phyloP scores from a whole-genome alignment of 1,284 basidiomycete genomes.

The Trichosporon sp. region DNA sequence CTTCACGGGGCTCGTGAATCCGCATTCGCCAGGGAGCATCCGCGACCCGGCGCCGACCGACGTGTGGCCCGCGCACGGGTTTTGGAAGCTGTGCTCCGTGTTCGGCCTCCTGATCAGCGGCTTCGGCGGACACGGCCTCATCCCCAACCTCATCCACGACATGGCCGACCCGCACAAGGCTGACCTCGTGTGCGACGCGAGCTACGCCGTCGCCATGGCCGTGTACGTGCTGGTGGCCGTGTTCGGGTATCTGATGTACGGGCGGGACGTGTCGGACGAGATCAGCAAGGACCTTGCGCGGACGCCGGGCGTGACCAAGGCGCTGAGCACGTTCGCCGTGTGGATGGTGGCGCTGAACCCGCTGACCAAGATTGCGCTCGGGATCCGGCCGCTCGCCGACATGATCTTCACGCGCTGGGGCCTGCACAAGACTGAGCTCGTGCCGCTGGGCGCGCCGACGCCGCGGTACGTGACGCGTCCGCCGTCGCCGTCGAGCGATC shows the following conservation, averaged over 20 bases:
- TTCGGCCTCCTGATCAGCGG: conserved; percentile 91
- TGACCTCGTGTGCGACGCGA: conserved; percentile 38
- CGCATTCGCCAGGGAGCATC: conserved; percentile 71
- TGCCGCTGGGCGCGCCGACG: conserved; percentile 30
- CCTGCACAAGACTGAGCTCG: conserved; percentile 40
- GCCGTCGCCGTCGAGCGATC: conserved; percentile 14
- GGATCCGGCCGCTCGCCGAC: conserved; percentile 61
- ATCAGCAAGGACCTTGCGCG: conserved; percentile 76
- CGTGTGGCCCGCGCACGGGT: conserved; percentile 57
- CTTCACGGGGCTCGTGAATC: conserved; percentile 61
- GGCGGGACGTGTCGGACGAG: conserved; percentile 75
- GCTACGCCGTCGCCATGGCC: conserved; percentile 64
- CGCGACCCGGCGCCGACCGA: conserved; percentile 70
- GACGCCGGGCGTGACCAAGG: conserved; percentile 68
- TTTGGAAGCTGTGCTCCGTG: conserved; percentile 64
- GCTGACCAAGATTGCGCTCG: conserved; percentile 76
- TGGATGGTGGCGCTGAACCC: conserved; percentile 64
- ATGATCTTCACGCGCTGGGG: conserved; percentile 35
- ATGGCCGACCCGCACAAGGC: conserved; percentile 83
- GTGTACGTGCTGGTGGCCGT: conserved; percentile 77
- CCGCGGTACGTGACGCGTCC: conserved; percentile 33
- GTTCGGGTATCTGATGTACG: conserved; percentile 89
- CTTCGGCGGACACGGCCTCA: conserved; percentile 47
- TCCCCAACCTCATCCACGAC: conserved; percentile 64
- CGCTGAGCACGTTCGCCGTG: conserved; percentile 69